Percentiles rank a stretch among this genome's conserved stretches.
Evolutionary conservation across 2,329 filamentous ascomycete genomes (phyloP).

Genomic region (Dendryphion nanum): DNA sequence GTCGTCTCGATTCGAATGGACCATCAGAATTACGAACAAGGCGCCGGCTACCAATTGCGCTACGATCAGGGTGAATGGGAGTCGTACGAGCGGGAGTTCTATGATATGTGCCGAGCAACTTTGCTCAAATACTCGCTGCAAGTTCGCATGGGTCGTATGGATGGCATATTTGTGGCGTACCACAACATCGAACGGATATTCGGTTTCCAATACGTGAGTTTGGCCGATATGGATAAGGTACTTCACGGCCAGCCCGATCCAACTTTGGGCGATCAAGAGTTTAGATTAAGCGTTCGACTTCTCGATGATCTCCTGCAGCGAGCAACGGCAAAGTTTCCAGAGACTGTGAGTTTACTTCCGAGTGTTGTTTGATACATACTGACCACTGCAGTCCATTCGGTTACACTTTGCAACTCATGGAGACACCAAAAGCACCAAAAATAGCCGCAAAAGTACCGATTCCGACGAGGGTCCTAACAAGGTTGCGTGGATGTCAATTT

Average conservation of each 20-base stretch:
- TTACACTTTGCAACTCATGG: constrained; percentile 78
- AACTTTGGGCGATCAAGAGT: constrained; percentile 76
- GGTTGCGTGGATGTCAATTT: constrained; percentile 83
- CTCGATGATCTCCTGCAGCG: constrained; percentile 77
- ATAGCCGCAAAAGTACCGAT: no score
- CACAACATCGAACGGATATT: constrained; percentile 96
- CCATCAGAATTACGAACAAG: constrained; percentile 66
- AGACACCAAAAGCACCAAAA: no score
- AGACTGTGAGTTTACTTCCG: constrained; percentile 44
- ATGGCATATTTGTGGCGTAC: constrained; percentile 95
- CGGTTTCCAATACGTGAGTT: constrained; percentile 89
- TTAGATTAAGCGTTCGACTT: constrained; percentile 74
- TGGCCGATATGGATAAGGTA: constrained; percentile 84
- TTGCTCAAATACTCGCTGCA: constrained; percentile 97
- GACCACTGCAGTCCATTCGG: constrained; percentile 59
- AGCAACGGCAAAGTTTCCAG: constrained; percentile 72
- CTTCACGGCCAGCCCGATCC: constrained; percentile 75
- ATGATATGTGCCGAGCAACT: constrained; percentile 91
- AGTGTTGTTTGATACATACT: constrained; percentile 4
- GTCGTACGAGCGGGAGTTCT: constrained; percentile 94
- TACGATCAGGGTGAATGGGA: constrained; percentile 74
- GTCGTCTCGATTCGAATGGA: constrained; percentile 93
- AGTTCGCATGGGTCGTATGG: constrained; percentile 96
- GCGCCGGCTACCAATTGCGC: constrained; percentile 84
- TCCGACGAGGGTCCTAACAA: constrained; percentile 14